Conservation (phyloP, 768 basidiomycete genomes). For the Exidia glandulosa region DNA sequence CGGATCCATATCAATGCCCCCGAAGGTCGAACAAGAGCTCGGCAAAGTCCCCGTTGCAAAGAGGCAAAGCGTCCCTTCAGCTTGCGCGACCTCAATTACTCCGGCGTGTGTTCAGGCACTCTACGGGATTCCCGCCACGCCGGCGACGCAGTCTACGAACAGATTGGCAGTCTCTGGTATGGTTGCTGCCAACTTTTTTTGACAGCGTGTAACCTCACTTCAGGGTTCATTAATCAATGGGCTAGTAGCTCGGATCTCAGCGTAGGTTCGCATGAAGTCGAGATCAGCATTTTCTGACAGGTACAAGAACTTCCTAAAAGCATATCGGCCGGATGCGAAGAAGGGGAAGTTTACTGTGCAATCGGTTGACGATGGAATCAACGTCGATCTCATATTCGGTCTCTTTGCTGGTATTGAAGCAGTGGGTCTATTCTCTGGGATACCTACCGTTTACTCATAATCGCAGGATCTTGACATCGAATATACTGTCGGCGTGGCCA, state of each 20-base stretch:
- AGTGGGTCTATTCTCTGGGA: background rate
- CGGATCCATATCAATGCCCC: slow-evolving; percentile 8
- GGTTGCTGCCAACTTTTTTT: background rate
- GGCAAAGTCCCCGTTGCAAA: slow-evolving; percentile 16
- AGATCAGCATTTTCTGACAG: background rate
- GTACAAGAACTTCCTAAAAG: slow-evolving; percentile 3
- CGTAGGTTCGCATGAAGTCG: background rate
- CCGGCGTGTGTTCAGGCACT: background rate
- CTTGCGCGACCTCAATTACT: background rate
- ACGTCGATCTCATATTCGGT: background rate
- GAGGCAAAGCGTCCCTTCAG: background rate
- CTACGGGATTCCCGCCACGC: slow-evolving; percentile 4
- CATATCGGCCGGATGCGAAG: slow-evolving; percentile 5
- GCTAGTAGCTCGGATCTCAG: slow-evolving; percentile 18
- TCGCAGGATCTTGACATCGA: slow-evolving; percentile 24
- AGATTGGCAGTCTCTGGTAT: slow-evolving; percentile 17
- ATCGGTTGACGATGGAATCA: slow-evolving; percentile 5
- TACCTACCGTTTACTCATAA: too few species aligned
- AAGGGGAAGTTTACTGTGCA: slow-evolving; percentile 5
- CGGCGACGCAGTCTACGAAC: slow-evolving; percentile 19
- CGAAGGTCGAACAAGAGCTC: slow-evolving; percentile 9
- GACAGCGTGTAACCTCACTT: background rate
- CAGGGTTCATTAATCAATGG: slow-evolving; percentile 11
- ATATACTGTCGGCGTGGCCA: slow-evolving; percentile 24
- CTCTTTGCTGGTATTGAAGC: slow-evolving; percentile 6